Conservation (phyloP, 768 basidiomycete genomes). For the Pleurotus tuoliensis region DNA sequence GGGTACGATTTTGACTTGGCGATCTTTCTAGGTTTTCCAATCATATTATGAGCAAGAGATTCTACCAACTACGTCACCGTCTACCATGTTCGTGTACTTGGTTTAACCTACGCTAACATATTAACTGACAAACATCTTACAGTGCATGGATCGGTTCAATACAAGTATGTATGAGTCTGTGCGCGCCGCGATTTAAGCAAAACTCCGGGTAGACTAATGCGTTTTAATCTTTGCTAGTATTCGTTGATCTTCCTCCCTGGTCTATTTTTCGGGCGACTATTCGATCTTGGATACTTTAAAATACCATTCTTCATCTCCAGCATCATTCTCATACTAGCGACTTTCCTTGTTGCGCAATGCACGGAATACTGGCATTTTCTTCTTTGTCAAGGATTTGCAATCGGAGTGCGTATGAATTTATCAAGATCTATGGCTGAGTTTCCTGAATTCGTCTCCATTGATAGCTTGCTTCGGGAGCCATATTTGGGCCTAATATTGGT, state of each 20-base stretch:
- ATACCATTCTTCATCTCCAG: constrained; percentile 40
- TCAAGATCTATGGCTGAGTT: too few relatives aligned
- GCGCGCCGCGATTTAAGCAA: background rate
- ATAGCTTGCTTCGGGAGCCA: constrained; percentile 32
- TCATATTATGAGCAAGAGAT: constrained; percentile 49
- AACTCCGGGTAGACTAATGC: background rate
- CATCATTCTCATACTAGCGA: constrained; percentile 40
- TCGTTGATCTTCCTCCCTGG: constrained; percentile 47
- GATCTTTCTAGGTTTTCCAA: constrained; percentile 47
- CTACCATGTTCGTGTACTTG: constrained; percentile 41
- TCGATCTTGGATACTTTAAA: constrained; percentile 58
- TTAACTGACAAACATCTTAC: background rate
- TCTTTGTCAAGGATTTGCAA: constrained; percentile 57
- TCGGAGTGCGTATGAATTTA: constrained; percentile 38
- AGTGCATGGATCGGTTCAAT: constrained; percentile 32
- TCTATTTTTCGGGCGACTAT: constrained; percentile 49
- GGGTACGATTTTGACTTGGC: background rate
- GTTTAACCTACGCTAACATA: background rate
- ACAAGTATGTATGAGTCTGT: constrained; percentile 13
- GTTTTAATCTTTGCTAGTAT: constrained; percentile 27
- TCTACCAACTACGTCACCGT: constrained; percentile 38
- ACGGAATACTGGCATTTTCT: constrained; percentile 64
- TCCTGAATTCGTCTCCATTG: background rate
- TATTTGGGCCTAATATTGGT: constrained; percentile 49
- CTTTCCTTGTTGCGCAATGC: constrained; percentile 57